phyloP scores from a whole-genome alignment of 2,329 filamentous ascomycete genomes.

The Ophiocordyceps sinensis region DNA sequence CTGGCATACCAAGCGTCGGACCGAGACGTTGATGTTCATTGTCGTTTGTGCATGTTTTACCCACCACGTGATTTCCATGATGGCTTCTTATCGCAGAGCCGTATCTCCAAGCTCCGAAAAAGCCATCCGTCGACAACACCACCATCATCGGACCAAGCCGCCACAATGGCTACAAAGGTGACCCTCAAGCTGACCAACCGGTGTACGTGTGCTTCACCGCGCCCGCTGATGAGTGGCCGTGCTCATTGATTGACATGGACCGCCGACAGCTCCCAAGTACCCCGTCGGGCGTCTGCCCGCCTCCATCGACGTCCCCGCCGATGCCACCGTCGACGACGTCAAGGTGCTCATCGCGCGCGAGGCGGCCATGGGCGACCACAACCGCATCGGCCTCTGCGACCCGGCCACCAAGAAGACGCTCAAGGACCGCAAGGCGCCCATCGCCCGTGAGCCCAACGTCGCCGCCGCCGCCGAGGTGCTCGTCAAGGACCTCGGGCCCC shows the following conservation, averaged over 20 bases:
- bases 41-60: no score
- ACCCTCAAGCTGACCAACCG: slow-evolving; percentile 27
- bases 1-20: no score
- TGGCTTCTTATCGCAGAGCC: no score
- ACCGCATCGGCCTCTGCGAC: slow-evolving; percentile 49
- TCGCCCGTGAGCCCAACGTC: slow-evolving; percentile 34
- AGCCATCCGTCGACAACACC: no score
- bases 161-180: slow-evolving; percentile 17
- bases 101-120: no score
- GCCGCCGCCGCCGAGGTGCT: slow-evolving; percentile 45
- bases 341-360: slow-evolving; percentile 40
- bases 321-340: slow-evolving; percentile 44
- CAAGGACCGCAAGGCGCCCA: slow-evolving; percentile 43
- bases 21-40: no score
- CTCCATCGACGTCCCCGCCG: slow-evolving; percentile 30
- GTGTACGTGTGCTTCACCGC: slow-evolving; percentile 24
- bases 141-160: not conserved
- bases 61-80: no score
- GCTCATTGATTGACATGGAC: no score
- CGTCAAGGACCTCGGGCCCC: slow-evolving; percentile 85
- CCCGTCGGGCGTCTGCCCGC: slow-evolving; percentile 39
- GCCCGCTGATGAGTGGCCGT: no score
- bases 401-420: slow-evolving; percentile 46
- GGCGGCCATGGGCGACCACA: slow-evolving; percentile 37
- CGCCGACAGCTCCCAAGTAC: slow-evolving; percentile 34